A percentile compares a stretch with the other conserved stretches of the same genome.
phyloP scores from a whole-genome alignment of 1,139 yeast species.

The Pneumocystis wakefieldiae region DNA sequence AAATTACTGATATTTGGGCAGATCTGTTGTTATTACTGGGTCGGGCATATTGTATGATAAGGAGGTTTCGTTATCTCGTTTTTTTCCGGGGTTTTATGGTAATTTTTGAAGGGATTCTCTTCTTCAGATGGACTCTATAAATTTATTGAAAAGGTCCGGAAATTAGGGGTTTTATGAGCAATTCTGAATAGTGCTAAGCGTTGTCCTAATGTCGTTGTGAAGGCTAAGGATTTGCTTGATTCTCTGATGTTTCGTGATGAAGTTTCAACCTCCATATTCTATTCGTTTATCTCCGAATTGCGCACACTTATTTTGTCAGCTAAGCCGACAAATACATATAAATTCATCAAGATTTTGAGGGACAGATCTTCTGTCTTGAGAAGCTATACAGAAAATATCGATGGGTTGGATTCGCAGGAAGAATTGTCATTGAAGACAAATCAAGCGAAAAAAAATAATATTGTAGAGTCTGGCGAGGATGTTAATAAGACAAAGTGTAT shows the following conservation, averaged over 20 bases:
- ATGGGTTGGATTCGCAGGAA: conserved; percentile 43
- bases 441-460: background rate
- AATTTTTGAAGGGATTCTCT: background rate
- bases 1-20: background rate
- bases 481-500: conserved; percentile 61
- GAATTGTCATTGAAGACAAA: conserved; percentile 14
- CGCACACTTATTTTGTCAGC: conserved; percentile 51
- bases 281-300: conserved; percentile 65
- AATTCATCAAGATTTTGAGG: conserved; percentile 51
- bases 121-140: background rate
- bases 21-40: background rate
- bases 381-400: conserved; percentile 72
- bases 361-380: conserved; percentile 55
- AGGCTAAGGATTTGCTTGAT: background rate
- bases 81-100: background rate
- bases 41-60: background rate
- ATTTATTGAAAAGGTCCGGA: background rate
- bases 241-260: background rate
- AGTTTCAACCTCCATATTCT: conserved; percentile 44
- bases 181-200: background rate
- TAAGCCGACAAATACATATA: conserved; percentile 68
- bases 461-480: conserved; percentile 54
- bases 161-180: background rate
- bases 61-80: background rate
- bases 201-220: background rate